Conservation (phyloP, 192 early-diverging fungal species). For the Backusella tarrabulga region DNA sequence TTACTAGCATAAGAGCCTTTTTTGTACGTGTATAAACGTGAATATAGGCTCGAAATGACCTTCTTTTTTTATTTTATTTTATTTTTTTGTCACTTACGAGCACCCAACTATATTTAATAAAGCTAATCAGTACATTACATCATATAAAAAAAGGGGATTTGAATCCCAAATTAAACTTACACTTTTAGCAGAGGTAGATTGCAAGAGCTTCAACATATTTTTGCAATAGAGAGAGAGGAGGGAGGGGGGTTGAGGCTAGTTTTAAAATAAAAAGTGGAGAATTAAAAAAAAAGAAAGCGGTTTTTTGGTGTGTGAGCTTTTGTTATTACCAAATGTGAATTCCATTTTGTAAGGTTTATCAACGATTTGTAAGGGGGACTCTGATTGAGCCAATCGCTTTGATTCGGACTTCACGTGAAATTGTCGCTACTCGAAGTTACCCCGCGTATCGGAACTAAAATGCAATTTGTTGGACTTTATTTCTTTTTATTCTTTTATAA, state of each 20-base stretch:
- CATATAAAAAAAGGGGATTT: not conserved
- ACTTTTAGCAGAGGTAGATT: constrained; percentile 13
- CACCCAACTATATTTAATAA: constrained; percentile 18
- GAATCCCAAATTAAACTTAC: not conserved
- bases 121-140: not conserved
- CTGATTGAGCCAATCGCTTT: not conserved
- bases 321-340: not conserved
- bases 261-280: not conserved
- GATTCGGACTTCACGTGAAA: not conserved
- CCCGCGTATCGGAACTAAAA: not conserved
- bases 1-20: constrained; percentile 6
- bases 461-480: not conserved
- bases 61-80: not conserved
- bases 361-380: not conserved
- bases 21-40: not conserved
- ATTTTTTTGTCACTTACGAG: constrained; percentile 14
- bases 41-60: not conserved
- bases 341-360: not conserved
- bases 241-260: not conserved
- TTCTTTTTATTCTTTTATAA: not conserved
- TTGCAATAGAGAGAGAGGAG: not conserved
- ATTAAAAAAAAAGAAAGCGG: not conserved
- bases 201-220: constrained; percentile 19
- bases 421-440: not conserved
- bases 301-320: not conserved